Evolutionary conservation across 768 basidiomycete genomes (phyloP).

Genomic region (Daedaleopsis sinensis): DNA sequence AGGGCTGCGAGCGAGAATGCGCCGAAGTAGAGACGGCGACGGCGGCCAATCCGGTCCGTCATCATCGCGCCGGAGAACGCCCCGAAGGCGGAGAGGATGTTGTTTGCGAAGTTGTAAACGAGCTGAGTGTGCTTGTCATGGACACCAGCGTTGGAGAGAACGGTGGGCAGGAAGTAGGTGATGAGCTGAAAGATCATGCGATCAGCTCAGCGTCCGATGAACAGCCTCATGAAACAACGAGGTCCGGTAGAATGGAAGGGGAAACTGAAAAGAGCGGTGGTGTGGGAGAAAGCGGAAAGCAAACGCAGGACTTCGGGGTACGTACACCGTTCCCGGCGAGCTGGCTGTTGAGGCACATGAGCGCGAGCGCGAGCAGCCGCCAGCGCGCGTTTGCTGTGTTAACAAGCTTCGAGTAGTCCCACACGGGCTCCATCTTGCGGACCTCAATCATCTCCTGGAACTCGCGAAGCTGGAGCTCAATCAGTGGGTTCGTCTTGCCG

Average conservation of each 20-base stretch:
- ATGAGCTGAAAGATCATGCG: slow-evolving; percentile 5
- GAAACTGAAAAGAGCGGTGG: not conserved
- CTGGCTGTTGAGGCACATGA: slow-evolving; percentile 7
- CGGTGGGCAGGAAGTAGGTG: slow-evolving; percentile 16
- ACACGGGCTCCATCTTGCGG: slow-evolving; percentile 4
- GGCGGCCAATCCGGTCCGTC: slow-evolving; percentile 7
- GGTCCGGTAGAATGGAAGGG: not conserved
- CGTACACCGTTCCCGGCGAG: slow-evolving; percentile 7
- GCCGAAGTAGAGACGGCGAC: slow-evolving; percentile 4
- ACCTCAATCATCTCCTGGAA: slow-evolving; percentile 14
- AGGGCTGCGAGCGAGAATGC: slow-evolving; percentile 1
- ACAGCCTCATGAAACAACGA: not conserved
- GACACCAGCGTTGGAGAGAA: slow-evolving; percentile 2
- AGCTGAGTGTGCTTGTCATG: slow-evolving; percentile 1
- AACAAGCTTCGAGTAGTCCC: not conserved
- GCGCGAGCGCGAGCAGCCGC: not conserved
- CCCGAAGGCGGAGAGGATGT: slow-evolving; percentile 13
- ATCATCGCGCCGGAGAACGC: slow-evolving; percentile 5
- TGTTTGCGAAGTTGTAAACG: slow-evolving; percentile 16
- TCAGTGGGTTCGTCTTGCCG: slow-evolving; percentile 4
- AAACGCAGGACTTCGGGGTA: not conserved
- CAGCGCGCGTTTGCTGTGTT: not conserved
- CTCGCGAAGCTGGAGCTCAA: slow-evolving; percentile 16
- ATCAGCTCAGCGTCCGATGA: not conserved
- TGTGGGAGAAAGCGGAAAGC: not conserved